Evolutionary conservation across 2,329 filamentous ascomycete species (phyloP).

Genomic region (Cladosporium sp.): DNA sequence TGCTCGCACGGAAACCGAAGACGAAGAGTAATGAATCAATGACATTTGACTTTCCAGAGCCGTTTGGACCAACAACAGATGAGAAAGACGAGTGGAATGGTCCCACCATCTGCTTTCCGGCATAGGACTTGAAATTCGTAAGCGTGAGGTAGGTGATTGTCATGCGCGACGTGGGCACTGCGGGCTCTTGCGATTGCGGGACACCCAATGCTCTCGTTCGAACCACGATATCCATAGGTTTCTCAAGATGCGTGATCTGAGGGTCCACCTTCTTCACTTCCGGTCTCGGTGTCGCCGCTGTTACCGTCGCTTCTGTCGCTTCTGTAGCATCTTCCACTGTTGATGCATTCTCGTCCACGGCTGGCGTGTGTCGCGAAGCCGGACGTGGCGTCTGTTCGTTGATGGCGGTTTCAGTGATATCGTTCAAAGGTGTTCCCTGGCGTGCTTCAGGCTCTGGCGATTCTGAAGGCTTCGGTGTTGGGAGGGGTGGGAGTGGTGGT

Average conservation of each 20-base stretch:
- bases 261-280: slow-evolving; percentile 66
- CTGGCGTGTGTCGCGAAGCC: slow-evolving; percentile 15
- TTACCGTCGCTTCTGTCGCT: neutral
- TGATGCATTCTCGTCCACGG: slow-evolving; percentile 16
- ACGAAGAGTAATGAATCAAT: slow-evolving; percentile 97
- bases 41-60: slow-evolving; percentile 97
- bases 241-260: slow-evolving; percentile 73
- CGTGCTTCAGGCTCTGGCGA: slow-evolving; percentile 32
- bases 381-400: slow-evolving; percentile 54
- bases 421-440: slow-evolving; percentile 59
- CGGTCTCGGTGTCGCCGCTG: slow-evolving; percentile 21
- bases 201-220: slow-evolving; percentile 70
- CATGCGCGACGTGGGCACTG: slow-evolving; percentile 74
- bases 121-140: slow-evolving; percentile 99
- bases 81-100: slow-evolving; percentile 97
- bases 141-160: slow-evolving; percentile 90
- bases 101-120: slow-evolving; percentile 87
- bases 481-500: slow-evolving; percentile 32
- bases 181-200: slow-evolving; percentile 64
- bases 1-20: slow-evolving; percentile 98
- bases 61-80: slow-evolving; percentile 94
- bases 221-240: slow-evolving; percentile 88
- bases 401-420: slow-evolving; percentile 65
- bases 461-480: slow-evolving; percentile 47
- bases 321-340: slow-evolving; percentile 16